Percentiles rank a stretch among this genome's conserved stretches.
Evolutionary conservation across 2,329 filamentous ascomycete species (phyloP).

Genomic region (Xenoacremonium recifei): DNA sequence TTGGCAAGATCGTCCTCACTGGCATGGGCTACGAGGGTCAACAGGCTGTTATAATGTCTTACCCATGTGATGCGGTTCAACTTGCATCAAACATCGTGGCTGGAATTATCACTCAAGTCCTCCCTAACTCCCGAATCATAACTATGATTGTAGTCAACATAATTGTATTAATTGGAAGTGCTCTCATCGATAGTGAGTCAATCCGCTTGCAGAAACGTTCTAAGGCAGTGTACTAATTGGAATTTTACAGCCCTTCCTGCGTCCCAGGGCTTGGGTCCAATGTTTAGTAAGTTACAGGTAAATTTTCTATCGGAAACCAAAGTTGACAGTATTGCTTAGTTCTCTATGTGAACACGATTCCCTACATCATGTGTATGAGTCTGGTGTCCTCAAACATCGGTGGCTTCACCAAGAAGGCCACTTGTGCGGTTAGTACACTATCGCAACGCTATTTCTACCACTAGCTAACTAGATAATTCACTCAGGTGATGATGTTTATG

Average conservation of each 20-base stretch:
- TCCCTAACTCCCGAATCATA: too few species aligned
- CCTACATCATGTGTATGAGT: conserved; percentile 16
- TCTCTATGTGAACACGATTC: conserved; percentile 8
- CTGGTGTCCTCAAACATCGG: conserved; percentile 20
- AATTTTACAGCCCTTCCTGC: too few species aligned
- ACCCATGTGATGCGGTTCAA: not conserved
- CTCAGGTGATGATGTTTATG: conserved; percentile 12
- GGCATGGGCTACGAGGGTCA: conserved; percentile 8
- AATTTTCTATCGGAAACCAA: too few species aligned
- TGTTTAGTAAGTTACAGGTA: too few species aligned
- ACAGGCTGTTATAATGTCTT: not conserved
- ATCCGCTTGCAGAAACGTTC: too few species aligned
- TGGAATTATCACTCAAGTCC: not conserved
- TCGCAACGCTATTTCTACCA: too few species aligned
- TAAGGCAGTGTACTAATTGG: too few species aligned
- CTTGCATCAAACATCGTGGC: not conserved
- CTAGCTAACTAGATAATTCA: too few species aligned
- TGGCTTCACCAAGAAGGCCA: conserved; percentile 12
- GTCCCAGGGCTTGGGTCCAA: too few species aligned
- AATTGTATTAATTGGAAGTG: too few species aligned
- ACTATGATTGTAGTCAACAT: too few species aligned
- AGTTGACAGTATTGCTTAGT: not conserved
- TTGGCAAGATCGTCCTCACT: conserved; percentile 11
- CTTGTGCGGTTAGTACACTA: conserved; percentile 3
- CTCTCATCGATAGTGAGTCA: too few species aligned